Evolutionary conservation across 805 yeast species (phyloP).

Genomic region (Metschnikowia reukaufii): DNA sequence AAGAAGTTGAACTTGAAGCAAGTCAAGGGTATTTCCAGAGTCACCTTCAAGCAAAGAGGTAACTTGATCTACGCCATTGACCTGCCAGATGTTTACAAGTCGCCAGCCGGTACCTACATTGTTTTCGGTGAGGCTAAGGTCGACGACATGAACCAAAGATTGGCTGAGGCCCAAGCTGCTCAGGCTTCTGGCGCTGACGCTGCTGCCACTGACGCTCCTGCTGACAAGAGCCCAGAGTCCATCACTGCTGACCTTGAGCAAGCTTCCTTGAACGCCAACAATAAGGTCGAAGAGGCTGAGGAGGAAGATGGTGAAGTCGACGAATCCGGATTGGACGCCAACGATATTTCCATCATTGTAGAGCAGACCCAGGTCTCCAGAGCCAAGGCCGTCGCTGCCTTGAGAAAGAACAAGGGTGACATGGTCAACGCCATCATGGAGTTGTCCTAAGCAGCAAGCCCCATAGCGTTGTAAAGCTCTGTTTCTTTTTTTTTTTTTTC

Average conservation of each 20-base stretch:
- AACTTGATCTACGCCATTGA: conserved; percentile 88
- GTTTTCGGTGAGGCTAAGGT: conserved; percentile 98
- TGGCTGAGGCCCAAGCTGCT: conserved; percentile 73
- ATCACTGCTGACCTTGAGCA: conserved; percentile 81
- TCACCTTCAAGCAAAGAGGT: conserved; percentile 91
- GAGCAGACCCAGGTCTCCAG: conserved; percentile 91
- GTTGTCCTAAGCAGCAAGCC: conserved; percentile 40
- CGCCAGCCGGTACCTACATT: conserved; percentile 90
- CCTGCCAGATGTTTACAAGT: conserved; percentile 91
- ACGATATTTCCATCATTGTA: conserved; percentile 80
- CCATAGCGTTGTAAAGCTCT: background rate
- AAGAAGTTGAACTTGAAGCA: conserved; percentile 86
- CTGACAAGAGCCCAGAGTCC: conserved; percentile 68
- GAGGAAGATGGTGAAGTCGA: conserved; percentile 77
- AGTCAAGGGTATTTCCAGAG: conserved; percentile 91
- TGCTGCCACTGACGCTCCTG: conserved; percentile 33
- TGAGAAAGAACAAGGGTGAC: conserved; percentile 86
- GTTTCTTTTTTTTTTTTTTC: background rate
- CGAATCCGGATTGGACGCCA: conserved; percentile 77
- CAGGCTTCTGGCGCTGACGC: conserved; percentile 51
- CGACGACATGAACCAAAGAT: conserved; percentile 88
- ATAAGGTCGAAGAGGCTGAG: conserved; percentile 49
- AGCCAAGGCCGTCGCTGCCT: conserved; percentile 88
- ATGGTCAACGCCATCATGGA: conserved; percentile 96
- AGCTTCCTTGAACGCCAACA: conserved; percentile 51